Conservation (phyloP, 2,329 filamentous ascomycete genomes). For the Alternaria brassicicola region DNA sequence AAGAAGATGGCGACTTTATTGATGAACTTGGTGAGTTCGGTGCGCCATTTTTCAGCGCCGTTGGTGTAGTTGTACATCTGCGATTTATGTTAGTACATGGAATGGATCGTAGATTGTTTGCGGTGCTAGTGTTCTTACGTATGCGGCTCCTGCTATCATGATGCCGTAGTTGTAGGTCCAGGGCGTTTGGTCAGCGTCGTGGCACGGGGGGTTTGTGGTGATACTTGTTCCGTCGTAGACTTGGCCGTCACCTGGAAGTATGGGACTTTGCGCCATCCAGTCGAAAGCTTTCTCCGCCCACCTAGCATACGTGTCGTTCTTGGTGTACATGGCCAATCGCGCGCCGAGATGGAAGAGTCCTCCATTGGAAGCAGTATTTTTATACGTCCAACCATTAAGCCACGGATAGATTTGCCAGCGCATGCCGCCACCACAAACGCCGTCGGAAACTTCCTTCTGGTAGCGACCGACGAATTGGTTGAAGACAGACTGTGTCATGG, state of each 20-base stretch:
- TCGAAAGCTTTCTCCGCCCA: slow-evolving; percentile 47
- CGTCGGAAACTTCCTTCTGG: slow-evolving; percentile 31
- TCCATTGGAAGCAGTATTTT: slow-evolving; percentile 49
- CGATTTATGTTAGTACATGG: slow-evolving; percentile 4
- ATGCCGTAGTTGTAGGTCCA: slow-evolving; percentile 50
- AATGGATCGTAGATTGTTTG: no score
- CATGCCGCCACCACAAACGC: slow-evolving; percentile 43
- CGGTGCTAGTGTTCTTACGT: slow-evolving; percentile 20
- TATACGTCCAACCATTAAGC: slow-evolving; percentile 47
- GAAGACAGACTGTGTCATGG: slow-evolving; percentile 51
- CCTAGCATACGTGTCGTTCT: slow-evolving; percentile 45
- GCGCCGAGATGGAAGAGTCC: slow-evolving; percentile 49
- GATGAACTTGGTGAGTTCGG: slow-evolving; percentile 40
- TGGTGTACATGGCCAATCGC: slow-evolving; percentile 46
- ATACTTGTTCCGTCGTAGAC: slow-evolving; percentile 40
- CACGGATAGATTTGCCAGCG: slow-evolving; percentile 48
- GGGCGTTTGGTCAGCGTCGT: slow-evolving; percentile 36
- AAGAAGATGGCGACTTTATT: slow-evolving; percentile 49
- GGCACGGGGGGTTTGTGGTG: slow-evolving; percentile 29
- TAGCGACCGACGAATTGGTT: slow-evolving; percentile 47
- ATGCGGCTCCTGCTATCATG: slow-evolving; percentile 43
- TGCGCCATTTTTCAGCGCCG: slow-evolving; percentile 42
- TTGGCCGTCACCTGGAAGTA: slow-evolving; percentile 32
- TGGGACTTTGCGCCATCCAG: slow-evolving; percentile 40
- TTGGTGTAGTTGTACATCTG: slow-evolving; percentile 51